A percentile compares a stretch with the other conserved stretches of the same genome.
Evolutionary conservation across 192 early-diverging fungal genomes (phyloP).

Genomic region (Rhizophagus sp.): DNA sequence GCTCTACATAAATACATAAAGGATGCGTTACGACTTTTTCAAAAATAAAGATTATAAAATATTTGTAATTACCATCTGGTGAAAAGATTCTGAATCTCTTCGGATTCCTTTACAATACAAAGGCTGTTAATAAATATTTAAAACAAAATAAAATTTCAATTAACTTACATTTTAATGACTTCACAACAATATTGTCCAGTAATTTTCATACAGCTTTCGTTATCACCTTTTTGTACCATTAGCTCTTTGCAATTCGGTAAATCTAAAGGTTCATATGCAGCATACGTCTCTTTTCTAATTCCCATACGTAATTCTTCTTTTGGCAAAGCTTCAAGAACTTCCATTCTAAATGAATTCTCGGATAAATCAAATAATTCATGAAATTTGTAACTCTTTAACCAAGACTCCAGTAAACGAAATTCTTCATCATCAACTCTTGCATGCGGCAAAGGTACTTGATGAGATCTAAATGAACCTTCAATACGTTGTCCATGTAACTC

Average conservation of each 20-base stretch:
- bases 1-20: background rate
- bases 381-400: conserved; percentile 40
- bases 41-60: background rate
- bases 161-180: conserved; percentile 8
- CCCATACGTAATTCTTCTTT: conserved; percentile 39
- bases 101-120: conserved; percentile 35
- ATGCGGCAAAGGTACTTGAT: conserved; percentile 45
- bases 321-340: conserved; percentile 35
- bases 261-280: conserved; percentile 37
- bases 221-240: conserved; percentile 29
- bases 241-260: conserved; percentile 35
- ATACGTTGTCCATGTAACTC: conserved; percentile 40
- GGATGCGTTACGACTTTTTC: background rate
- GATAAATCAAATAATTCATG: conserved; percentile 40
- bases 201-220: conserved; percentile 1
- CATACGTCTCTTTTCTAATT: conserved; percentile 38
- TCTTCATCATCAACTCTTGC: conserved; percentile 41
- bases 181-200: background rate
- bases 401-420: conserved; percentile 33
- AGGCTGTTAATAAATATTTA: background rate
- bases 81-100: conserved; percentile 44
- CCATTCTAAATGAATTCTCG: conserved; percentile 25
- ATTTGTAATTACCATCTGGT: conserved; percentile 35
- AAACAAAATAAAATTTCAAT: background rate
- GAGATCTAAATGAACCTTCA: conserved; percentile 44